These are phyloP conservation scores for Coffea humblotiana DNA, from an alignment of 305 asterid genomes.

Conservation along the genomic window DNA sequence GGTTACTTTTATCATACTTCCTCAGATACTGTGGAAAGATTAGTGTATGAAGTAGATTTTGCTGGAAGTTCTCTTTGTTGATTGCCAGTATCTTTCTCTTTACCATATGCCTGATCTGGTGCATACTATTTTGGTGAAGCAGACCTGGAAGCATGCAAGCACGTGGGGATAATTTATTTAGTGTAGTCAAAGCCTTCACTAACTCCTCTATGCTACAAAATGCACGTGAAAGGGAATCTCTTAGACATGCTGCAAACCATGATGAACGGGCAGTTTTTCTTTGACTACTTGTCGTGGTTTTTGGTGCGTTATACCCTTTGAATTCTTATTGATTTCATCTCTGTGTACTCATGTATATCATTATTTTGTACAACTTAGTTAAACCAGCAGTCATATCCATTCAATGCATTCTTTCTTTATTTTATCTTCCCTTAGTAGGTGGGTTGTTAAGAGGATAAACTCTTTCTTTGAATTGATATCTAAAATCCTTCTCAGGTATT, in stretches of 20 bases:
- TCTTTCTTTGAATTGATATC: constrained; percentile 14
- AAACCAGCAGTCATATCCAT: not conserved
- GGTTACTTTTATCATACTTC: constrained; percentile 97
- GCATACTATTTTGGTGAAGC: constrained; percentile 29
- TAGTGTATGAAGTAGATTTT: constrained; percentile 83
- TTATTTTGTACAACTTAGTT: constrained; percentile 12
- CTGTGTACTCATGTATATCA: constrained; percentile 17
- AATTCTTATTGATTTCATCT: constrained; percentile 5
- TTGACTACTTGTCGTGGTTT: constrained; percentile 71
- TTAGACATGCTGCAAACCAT: constrained; percentile 37
- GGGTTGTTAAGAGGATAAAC: not conserved
- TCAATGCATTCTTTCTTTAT: not conserved
- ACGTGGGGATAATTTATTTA: constrained; percentile 88
- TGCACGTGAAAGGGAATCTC: constrained; percentile 64
- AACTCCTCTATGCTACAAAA: constrained; percentile 74
- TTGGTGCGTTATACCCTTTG: constrained; percentile 55
- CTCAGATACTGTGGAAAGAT: constrained; percentile 96
- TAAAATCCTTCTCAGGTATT: constrained; percentile 53
- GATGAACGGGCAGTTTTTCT: constrained; percentile 67
- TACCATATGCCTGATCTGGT: constrained; percentile 33
- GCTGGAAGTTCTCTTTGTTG: constrained; percentile 44
- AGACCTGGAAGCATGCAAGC: constrained; percentile 99
- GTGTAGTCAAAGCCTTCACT: constrained; percentile 77
- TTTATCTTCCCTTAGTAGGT: not conserved
- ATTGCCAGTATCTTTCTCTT: constrained; percentile 21